These are phyloP conservation scores for Orbilia ellipsospora DNA, from an alignment of 2,329 filamentous ascomycete species.

Conservation along the genomic window DNA sequence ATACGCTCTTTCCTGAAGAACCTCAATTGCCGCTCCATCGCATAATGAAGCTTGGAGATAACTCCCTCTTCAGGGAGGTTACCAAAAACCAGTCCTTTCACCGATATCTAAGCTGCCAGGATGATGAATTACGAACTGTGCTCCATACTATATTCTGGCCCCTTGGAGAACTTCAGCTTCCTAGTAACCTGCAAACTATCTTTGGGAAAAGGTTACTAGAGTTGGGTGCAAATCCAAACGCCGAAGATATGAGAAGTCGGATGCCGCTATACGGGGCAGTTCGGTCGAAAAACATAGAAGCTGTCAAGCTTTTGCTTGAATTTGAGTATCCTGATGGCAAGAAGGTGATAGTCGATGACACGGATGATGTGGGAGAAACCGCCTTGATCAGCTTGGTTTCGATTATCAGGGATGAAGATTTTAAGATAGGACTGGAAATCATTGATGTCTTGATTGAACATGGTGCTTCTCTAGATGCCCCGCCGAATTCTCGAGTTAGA, in stretches of 20 bases:
- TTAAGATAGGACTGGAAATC: neutral
- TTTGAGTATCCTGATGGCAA: neutral
- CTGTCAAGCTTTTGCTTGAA: slow-evolving; percentile 5
- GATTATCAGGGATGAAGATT: neutral
- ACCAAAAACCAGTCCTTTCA: no score
- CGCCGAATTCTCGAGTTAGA: neutral
- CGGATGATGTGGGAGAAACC: slow-evolving; percentile 1
- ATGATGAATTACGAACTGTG: no score
- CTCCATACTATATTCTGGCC: no score
- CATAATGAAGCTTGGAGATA: no score
- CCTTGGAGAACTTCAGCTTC: no score
- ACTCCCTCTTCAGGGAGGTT: no score
- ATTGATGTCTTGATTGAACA: slow-evolving; percentile 10
- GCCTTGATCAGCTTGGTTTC: neutral
- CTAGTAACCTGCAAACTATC: no score
- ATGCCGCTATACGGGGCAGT: slow-evolving; percentile 6
- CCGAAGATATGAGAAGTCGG: slow-evolving; percentile 5
- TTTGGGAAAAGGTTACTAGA: no score
- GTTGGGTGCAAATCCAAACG: slow-evolving; percentile 29
- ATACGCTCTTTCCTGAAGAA: no score
- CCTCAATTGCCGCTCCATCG: no score
- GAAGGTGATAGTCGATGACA: slow-evolving; percentile 7
- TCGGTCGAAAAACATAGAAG: neutral
- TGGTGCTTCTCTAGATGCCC: slow-evolving; percentile 1
- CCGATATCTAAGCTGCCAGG: no score